phyloP scores from a whole-genome alignment of 169 alveolate genomes.

The Eimeria falciformis region DNA sequence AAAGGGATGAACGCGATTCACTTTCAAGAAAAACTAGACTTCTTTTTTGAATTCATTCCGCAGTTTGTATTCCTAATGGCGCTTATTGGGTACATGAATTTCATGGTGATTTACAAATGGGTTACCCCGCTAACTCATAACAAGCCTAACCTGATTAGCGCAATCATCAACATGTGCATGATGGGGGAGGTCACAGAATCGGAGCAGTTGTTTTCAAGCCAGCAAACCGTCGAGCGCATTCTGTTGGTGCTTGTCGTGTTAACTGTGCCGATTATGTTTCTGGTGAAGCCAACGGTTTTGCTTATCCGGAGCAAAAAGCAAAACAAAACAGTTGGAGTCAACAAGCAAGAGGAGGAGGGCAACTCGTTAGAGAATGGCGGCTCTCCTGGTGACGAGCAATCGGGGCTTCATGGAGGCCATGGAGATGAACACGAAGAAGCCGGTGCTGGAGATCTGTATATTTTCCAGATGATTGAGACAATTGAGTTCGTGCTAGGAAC shows the following conservation, averaged over 20 bases:
- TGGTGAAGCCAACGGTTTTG: constrained; percentile 94
- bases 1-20: constrained; percentile 94
- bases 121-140: constrained; percentile 87
- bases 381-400: background rate
- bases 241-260: constrained; percentile 89
- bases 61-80: constrained; percentile 95
- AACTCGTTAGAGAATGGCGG: constrained; percentile 15
- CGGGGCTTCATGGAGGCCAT: constrained; percentile 60
- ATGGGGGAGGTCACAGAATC: constrained; percentile 84
- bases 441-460: constrained; percentile 92
- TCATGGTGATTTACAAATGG: constrained; percentile 97
- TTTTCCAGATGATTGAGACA: constrained; percentile 98
- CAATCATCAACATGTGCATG: constrained; percentile 96
- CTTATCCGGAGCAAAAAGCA: constrained; percentile 25
- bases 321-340: too few species aligned
- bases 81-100: constrained; percentile 97
- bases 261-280: constrained; percentile 96
- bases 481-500: constrained; percentile 98
- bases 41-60: constrained; percentile 98
- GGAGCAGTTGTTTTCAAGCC: constrained; percentile 84
- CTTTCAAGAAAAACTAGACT: constrained; percentile 92
- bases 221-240: constrained; percentile 85
- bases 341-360: background rate
- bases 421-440: constrained; percentile 76
- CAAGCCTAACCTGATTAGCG: constrained; percentile 96